Evolutionary conservation across 306 rosid species (phyloP).

Genomic region (Rubus idaeus): DNA sequence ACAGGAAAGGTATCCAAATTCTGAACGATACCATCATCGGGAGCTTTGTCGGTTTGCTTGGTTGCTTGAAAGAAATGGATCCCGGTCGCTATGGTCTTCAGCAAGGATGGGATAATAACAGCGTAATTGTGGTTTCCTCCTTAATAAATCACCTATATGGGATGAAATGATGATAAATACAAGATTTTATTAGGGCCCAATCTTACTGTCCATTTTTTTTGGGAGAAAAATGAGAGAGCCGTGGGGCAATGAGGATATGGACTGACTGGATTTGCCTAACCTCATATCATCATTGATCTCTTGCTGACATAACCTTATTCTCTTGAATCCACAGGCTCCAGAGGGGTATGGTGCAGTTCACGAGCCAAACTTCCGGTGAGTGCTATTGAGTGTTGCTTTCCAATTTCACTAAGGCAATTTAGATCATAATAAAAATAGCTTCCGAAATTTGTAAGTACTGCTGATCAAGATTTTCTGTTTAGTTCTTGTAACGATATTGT

Average conservation of each 20-base stretch:
- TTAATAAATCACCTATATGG: constrained; percentile 93
- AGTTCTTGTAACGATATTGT: background rate
- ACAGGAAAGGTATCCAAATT: constrained; percentile 75
- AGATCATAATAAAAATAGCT: constrained; percentile 11
- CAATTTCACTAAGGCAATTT: constrained; percentile 32
- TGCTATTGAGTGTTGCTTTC: constrained; percentile 40
- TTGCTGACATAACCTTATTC: constrained; percentile 99
- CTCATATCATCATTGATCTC: constrained; percentile 78
- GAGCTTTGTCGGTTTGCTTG: constrained; percentile 46
- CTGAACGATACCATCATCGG: constrained; percentile 33
- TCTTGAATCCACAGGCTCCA: constrained; percentile 99
- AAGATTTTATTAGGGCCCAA: constrained; percentile 80
- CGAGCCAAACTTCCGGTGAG: constrained; percentile 97
- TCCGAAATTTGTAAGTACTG: background rate
- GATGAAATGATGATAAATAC: constrained; percentile 89
- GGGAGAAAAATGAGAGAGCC: constrained; percentile 70
- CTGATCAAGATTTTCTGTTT: background rate
- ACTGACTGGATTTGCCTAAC: constrained; percentile 99
- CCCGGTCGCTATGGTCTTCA: constrained; percentile 93
- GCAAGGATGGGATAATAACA: constrained; percentile 99
- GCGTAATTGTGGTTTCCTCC: constrained; percentile 99
- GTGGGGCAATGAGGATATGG: constrained; percentile 96
- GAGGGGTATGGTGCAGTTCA: constrained; percentile 89
- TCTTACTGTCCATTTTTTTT: constrained; percentile 71
- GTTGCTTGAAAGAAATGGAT: constrained; percentile 83